Evolutionary conservation across 148 eudicot species (phyloP), one percentile per base, ranked within the genome.

Genomic region (Fagopyrum homotropicum): DNA sequence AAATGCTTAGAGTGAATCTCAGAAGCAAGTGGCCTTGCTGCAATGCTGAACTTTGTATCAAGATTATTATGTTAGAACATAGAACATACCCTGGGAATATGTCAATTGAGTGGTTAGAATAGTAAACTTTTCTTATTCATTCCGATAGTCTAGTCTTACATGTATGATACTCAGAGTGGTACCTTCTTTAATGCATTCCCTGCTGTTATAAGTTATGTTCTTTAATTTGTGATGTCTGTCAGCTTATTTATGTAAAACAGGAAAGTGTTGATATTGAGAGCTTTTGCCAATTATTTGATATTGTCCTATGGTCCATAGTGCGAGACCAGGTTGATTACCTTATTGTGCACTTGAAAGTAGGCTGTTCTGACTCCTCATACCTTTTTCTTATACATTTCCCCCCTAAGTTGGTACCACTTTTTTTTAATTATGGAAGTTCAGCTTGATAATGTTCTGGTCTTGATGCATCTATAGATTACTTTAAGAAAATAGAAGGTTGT

Each of bases 231-330:
- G 47, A 61, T 76, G 54, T 47, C 69, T 76, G 35, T 45, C 22
- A 52, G 49, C 19, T 52, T 63, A 76, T 22, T 75, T 66, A 48
- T 76, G 59, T 79, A 93, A 93, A 91, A 76, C 98, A 93, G 83
- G 91, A 93, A 81, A 89, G 88, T 83, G 85, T 93, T 71, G 98
- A 93, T 77, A 93, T 91, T 72, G 98, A 91, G 77, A 89, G 91
- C 83, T 84, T 93, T 44, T 93, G 98, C 82, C 83, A 89, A 74
- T 82, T 93, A 73, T 81, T 93, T 83, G 94, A 91, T 82, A 93
- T 93, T 80, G 92, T 91, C 10, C 69, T 93, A 49, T 94, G 98
- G 17, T 75, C 89, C 14, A 85, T 88, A 74, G 91, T 83, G 75
- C 88, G 81, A 16, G 81, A 87, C 44, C 97, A 93, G 80, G 97